Evolutionary conservation across 495 filamentous ascomycete genomes (phyloP).

Genomic region (Tuber umbilicatum): DNA sequence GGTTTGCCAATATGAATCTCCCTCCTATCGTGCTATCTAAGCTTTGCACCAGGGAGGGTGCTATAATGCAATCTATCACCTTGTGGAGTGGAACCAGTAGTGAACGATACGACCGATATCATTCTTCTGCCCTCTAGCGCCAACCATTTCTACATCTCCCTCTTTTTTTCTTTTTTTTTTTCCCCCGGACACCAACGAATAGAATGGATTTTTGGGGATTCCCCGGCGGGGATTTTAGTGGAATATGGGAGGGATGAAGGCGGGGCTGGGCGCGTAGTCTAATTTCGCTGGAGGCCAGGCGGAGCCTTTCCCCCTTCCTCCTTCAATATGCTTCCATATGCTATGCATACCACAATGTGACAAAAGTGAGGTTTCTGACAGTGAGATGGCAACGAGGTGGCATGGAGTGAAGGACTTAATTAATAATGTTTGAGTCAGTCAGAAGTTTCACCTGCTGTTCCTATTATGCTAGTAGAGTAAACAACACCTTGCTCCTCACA

Average conservation of each 20-base stretch:
- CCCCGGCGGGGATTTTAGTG: neutral
- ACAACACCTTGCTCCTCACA: neutral
- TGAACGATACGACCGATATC: neutral
- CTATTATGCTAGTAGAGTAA: too few relatives aligned
- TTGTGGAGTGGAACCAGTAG: neutral
- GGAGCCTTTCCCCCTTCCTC: neutral
- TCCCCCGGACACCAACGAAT: neutral
- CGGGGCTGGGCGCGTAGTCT: slow-evolving; percentile 1
- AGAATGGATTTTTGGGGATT: neutral
- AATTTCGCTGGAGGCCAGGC: neutral
- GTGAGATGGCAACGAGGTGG: neutral
- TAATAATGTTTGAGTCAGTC: neutral
- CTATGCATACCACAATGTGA: neutral
- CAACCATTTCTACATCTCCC: neutral
- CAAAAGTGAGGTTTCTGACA: neutral
- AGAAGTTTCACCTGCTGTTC: too few relatives aligned
- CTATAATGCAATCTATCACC: neutral
- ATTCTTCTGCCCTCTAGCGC: neutral
- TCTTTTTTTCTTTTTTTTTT: neutral
- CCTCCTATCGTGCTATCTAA: too few relatives aligned
- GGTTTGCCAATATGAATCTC: too few relatives aligned
- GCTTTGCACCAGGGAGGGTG: too few relatives aligned
- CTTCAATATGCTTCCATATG: neutral
- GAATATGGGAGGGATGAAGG: neutral
- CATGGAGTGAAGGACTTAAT: neutral